These are phyloP conservation scores for Ceratocystis colombiana DNA, from an alignment of 2,329 filamentous ascomycete genomes.

Conservation along the genomic window DNA sequence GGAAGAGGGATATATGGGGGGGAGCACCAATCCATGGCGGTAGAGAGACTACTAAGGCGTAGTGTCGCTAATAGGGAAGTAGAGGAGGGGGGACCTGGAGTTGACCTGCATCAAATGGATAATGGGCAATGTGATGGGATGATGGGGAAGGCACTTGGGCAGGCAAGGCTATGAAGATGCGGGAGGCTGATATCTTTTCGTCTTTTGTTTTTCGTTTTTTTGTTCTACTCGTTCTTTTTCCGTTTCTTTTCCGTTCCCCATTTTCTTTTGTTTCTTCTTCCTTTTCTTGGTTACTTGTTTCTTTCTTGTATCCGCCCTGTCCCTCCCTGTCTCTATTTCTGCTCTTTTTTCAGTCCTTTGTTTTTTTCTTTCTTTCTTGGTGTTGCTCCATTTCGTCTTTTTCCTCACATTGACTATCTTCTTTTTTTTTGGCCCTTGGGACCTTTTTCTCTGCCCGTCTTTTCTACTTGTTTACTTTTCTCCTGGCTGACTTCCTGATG, in stretches of 20 bases:
- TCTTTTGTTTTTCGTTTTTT: constrained; percentile 9
- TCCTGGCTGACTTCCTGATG: too few relatives aligned
- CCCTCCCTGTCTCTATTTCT: background rate
- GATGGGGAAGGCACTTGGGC: background rate
- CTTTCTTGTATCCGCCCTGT: constrained; percentile 8
- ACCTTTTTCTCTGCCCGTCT: constrained; percentile 8
- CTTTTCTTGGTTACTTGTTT: constrained; percentile 16
- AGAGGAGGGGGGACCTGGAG: background rate
- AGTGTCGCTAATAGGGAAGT: too few relatives aligned
- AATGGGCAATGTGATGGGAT: background rate
- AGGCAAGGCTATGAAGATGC: constrained; percentile 10
- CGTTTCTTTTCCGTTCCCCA: background rate
- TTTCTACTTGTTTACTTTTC: too few relatives aligned
- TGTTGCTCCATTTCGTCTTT: constrained; percentile 11
- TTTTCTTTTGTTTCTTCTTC: constrained; percentile 2
- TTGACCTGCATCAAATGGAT: background rate
- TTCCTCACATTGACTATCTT: background rate
- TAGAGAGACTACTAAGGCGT: background rate
- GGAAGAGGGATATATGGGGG: constrained; percentile 78
- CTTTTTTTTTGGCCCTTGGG: background rate
- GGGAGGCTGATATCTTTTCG: constrained; percentile 13
- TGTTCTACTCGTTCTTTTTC: constrained; percentile 15
- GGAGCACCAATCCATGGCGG: constrained; percentile 27
- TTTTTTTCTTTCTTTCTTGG: constrained; percentile 8
- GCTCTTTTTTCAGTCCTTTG: background rate